Evolutionary conservation across 2,329 filamentous ascomycete species (phyloP).

Genomic region (Sporothrix sp.): DNA sequence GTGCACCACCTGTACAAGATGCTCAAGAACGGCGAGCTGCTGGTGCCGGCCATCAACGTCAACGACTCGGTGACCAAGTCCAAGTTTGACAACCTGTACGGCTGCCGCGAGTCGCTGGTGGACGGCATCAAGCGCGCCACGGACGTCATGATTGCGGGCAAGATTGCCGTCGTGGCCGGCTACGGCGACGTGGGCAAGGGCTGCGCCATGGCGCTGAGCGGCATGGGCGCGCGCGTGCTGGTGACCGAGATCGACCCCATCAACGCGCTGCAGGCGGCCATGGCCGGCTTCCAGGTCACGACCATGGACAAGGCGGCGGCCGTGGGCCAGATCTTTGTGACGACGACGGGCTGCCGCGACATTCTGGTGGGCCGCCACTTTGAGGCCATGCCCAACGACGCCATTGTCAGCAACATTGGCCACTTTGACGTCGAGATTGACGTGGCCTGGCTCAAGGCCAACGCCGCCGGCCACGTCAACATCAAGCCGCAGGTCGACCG

Average conservation of each 20-base stretch:
- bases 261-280: constrained; percentile 97
- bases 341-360: constrained; percentile 97
- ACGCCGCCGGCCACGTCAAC: constrained; percentile 86
- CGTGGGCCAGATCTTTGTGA: constrained; percentile 94
- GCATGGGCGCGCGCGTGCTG: constrained; percentile 94
- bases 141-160: constrained; percentile 99
- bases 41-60: constrained; percentile 96
- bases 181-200: constrained; percentile 99
- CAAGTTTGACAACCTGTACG: constrained; percentile 99
- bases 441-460: constrained; percentile 98
- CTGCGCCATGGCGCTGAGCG: constrained; percentile 88
- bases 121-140: constrained; percentile 99
- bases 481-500: constrained; percentile 99
- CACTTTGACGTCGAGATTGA: constrained; percentile 99
- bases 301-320: constrained; percentile 92
- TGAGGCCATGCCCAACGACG: constrained; percentile 90
- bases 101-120: constrained; percentile 95
- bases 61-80: constrained; percentile 99
- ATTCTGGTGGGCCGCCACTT: constrained; percentile 91
- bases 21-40: constrained; percentile 82
- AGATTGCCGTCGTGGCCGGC: constrained; percentile 94
- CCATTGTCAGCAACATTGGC: constrained; percentile 99
- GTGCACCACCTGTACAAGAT: constrained; percentile 99
- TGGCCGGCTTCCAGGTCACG: constrained; percentile 92
- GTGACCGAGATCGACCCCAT: constrained; percentile 98